Evolutionary conservation across 768 basidiomycete species (phyloP).

Genomic region (Lactarius quietus): DNA sequence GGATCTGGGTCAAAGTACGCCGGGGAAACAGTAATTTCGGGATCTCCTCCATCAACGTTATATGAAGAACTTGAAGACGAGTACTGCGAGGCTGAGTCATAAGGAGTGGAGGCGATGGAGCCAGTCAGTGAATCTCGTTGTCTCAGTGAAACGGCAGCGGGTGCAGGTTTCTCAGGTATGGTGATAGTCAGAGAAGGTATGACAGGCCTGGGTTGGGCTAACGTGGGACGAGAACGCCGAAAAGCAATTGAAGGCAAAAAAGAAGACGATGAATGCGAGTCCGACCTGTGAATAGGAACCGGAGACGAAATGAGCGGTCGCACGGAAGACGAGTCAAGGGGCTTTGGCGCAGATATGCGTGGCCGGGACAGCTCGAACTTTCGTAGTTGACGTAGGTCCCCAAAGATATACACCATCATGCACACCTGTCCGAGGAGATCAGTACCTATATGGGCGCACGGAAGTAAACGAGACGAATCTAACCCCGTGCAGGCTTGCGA

Average conservation of each 20-base stretch:
- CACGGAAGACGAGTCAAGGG: conserved; percentile 11
- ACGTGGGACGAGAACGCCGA: conserved; percentile 7
- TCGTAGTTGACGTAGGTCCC: conserved; percentile 72
- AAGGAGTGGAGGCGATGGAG: conserved; percentile 21
- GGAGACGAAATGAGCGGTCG: conserved; percentile 23
- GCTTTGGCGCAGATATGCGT: conserved; percentile 48
- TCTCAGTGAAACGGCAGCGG: background rate
- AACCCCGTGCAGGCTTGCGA: conserved; percentile 66
- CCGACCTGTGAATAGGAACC: conserved; percentile 8
- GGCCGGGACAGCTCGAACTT: conserved; percentile 76
- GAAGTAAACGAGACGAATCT: conserved; percentile 22
- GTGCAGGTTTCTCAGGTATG: conserved; percentile 10
- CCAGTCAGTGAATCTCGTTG: conserved; percentile 16
- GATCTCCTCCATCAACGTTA: conserved; percentile 15
- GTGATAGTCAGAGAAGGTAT: conserved; percentile 4
- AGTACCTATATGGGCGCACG: background rate
- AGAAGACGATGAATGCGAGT: conserved; percentile 18
- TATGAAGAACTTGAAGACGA: conserved; percentile 19
- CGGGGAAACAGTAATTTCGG: conserved; percentile 36
- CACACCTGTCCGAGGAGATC: conserved; percentile 41
- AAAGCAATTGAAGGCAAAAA: conserved; percentile 19
- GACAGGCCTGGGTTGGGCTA: background rate
- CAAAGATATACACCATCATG: conserved; percentile 74
- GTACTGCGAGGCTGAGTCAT: conserved; percentile 17
- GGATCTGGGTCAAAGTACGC: conserved; percentile 45